Conservation (phyloP, 129 eudicot genomes). For the Flaveria brownii region DNA sequence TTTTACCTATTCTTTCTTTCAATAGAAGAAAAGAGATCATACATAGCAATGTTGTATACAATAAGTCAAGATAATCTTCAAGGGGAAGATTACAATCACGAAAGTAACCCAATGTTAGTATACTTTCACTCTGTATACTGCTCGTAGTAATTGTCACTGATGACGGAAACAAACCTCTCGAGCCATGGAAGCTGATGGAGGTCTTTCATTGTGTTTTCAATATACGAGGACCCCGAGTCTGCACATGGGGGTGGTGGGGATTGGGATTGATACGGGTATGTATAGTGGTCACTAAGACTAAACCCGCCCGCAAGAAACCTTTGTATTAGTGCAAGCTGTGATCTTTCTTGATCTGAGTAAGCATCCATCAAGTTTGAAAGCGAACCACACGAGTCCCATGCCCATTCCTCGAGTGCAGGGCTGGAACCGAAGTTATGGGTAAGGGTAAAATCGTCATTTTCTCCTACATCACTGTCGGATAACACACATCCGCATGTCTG, state of each 20-base stretch:
- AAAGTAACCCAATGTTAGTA: constrained; percentile 21
- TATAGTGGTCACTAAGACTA: constrained; percentile 62
- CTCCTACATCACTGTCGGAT: constrained; percentile 47
- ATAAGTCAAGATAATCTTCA: constrained; percentile 31
- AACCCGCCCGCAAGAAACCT: constrained; percentile 87
- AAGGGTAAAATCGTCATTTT: constrained; percentile 43
- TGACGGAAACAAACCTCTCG: constrained; percentile 88
- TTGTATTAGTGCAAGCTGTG: constrained; percentile 89
- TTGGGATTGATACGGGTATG: constrained; percentile 41
- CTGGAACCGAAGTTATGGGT: constrained; percentile 47
- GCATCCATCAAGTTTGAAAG: constrained; percentile 76
- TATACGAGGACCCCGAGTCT: constrained; percentile 56
- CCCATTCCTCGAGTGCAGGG: constrained; percentile 58
- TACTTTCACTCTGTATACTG: constrained; percentile 51
- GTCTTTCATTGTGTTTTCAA: constrained; percentile 86
- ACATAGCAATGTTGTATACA: constrained; percentile 29
- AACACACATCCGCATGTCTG: constrained; percentile 69
- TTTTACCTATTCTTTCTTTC: neutral
- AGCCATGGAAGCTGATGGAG: constrained; percentile 99
- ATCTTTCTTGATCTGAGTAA: constrained; percentile 91
- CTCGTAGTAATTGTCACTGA: constrained; percentile 82
- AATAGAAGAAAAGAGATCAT: constrained; percentile 23
- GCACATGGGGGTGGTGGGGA: constrained; percentile 63
- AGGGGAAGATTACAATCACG: constrained; percentile 32
- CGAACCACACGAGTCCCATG: constrained; percentile 83